Evolutionary conservation across 345 rosid species (phyloP).

Genomic region (Populus alba): DNA sequence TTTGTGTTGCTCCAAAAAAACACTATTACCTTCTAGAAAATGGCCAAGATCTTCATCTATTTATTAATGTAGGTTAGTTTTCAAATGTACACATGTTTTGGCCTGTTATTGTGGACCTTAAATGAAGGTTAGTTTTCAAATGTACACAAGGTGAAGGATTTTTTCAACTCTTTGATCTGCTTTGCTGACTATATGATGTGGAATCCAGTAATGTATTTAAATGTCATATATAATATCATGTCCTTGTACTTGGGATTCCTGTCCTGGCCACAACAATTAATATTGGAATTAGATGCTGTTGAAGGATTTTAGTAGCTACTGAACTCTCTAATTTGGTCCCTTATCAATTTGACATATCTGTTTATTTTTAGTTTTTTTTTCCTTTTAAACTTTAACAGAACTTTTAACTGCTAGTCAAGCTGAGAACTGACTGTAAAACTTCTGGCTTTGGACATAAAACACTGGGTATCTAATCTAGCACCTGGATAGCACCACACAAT

Average conservation of each 20-base stretch:
- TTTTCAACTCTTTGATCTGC: neutral
- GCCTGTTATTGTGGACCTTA: neutral
- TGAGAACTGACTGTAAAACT: no score
- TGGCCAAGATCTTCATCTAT: neutral
- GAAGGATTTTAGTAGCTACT: neutral
- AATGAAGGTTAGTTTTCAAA: neutral
- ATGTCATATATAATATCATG: neutral
- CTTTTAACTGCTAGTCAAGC: no score
- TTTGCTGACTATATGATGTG: neutral
- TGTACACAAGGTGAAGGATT: neutral
- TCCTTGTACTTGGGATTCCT: neutral
- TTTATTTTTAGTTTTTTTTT: neutral
- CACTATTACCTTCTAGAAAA: neutral
- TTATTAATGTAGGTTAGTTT: neutral
- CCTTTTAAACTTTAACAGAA: no score
- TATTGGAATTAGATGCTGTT: neutral
- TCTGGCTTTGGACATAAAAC: no score
- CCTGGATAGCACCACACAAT: no score
- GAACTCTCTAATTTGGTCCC: neutral
- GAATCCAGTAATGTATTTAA: neutral
- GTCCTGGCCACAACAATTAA: neutral
- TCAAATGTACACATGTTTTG: neutral
- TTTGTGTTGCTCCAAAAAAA: neutral
- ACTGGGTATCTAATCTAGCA: no score
- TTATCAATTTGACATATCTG: neutral